These are phyloP conservation scores for Luvunga scandens DNA, from an alignment of 345 rosid genomes.

Conservation along the genomic window DNA sequence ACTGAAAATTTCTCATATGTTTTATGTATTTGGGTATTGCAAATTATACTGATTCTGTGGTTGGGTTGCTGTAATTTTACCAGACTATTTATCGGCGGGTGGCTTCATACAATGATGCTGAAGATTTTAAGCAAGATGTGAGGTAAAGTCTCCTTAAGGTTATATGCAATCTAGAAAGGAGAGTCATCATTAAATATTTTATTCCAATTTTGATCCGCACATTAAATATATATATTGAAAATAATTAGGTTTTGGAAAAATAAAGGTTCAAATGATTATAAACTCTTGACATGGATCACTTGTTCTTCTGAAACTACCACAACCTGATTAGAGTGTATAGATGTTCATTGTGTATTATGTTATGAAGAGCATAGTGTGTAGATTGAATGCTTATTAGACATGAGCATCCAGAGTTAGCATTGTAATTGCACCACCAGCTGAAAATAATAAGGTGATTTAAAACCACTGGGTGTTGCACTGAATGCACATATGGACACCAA, in stretches of 20 bases:
- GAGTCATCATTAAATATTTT: background rate
- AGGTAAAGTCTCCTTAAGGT: slow-evolving; percentile 47
- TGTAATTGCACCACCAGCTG: background rate
- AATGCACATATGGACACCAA: background rate
- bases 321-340: background rate
- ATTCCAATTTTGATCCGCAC: background rate
- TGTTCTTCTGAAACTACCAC: background rate
- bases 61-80: slow-evolving; percentile 10
- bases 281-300: background rate
- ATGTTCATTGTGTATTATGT: background rate
- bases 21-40: background rate
- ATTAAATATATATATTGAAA: background rate
- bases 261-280: background rate
- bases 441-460: background rate
- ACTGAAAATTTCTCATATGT: background rate
- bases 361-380: background rate
- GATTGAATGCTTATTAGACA: background rate
- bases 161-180: background rate
- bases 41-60: slow-evolving; percentile 5
- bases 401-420: background rate
- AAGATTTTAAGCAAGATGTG: slow-evolving; percentile 70
- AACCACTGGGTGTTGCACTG: too few species aligned
- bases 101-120: slow-evolving; percentile 56
- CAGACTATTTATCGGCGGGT: slow-evolving; percentile 71
- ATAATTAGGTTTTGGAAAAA: background rate